These are phyloP conservation scores for Tubosaeta sp. DNA, from an alignment of 768 basidiomycete species.

Conservation along the genomic window DNA sequence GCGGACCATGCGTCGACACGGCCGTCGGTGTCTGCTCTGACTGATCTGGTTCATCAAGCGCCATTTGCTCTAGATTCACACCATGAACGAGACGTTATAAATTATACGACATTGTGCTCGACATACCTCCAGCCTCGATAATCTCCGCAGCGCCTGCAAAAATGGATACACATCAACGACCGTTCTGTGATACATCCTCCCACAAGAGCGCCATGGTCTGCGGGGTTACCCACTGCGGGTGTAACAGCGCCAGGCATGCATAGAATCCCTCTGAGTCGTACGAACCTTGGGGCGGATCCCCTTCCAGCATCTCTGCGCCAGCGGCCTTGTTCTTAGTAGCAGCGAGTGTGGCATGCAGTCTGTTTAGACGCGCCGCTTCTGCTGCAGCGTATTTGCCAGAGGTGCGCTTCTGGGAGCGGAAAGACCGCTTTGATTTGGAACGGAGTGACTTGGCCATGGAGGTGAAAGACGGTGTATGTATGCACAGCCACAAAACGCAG, in stretches of 20 bases:
- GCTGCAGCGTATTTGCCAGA: constrained; percentile 70
- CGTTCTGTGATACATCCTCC: background rate
- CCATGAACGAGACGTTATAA: constrained; percentile 6
- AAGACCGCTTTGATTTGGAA: constrained; percentile 77
- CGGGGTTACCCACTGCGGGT: constrained; percentile 40
- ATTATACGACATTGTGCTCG: background rate
- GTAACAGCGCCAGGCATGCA: constrained; percentile 55
- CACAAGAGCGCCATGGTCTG: constrained; percentile 34
- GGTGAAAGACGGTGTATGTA: background rate
- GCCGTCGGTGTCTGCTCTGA: constrained; percentile 28
- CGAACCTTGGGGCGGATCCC: constrained; percentile 54
- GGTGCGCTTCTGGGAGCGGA: constrained; percentile 74
- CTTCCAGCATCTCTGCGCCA: constrained; percentile 30
- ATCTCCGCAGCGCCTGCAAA: constrained; percentile 16
- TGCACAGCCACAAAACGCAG: constrained; percentile 7
- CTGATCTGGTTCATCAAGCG: constrained; percentile 38
- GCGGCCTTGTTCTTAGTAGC: constrained; percentile 37
- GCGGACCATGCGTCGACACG: constrained; percentile 81
- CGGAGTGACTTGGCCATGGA: constrained; percentile 79
- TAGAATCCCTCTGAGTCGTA: constrained; percentile 22
- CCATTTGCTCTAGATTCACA: constrained; percentile 44
- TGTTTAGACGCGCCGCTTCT: constrained; percentile 71
- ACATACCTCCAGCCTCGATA: constrained; percentile 21
- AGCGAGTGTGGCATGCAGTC: constrained; percentile 65
- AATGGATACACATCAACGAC: constrained; percentile 12